Conservation (phyloP, 176 grass and related monocot genomes). For the Aegilops bicornis region DNA sequence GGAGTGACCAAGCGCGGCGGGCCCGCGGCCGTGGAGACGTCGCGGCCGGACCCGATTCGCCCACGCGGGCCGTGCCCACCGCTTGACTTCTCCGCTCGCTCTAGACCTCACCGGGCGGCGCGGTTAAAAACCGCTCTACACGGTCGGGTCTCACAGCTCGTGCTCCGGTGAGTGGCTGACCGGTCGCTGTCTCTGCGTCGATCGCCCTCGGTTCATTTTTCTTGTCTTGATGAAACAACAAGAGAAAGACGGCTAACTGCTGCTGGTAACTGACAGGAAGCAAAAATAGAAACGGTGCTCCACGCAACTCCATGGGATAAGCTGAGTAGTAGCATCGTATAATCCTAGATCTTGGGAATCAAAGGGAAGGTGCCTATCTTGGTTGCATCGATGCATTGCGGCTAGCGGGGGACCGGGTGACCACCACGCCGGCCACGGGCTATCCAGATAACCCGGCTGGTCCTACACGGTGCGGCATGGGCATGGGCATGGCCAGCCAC, state of each 20-base stretch:
- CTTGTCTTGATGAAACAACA: no score
- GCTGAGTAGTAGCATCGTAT: background rate
- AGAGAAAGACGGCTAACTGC: no score
- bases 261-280: background rate
- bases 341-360: background rate
- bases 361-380: background rate
- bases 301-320: background rate
- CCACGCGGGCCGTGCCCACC: background rate
- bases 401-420: background rate
- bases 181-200: background rate
- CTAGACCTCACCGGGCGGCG: background rate
- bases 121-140: no score
- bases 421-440: background rate
- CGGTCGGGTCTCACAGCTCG: no score
- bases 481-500: constrained; percentile 1
- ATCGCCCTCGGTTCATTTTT: background rate
- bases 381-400: background rate
- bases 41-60: constrained; percentile 7
- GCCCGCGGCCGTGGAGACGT: background rate
- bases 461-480: background rate
- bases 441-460: constrained; percentile 38
- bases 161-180: background rate
- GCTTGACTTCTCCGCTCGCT: no score
- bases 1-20: background rate
- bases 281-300: background rate